Evolutionary conservation across 768 basidiomycete species (phyloP).

Genomic region (Porphyrellus cyaneotinctus): DNA sequence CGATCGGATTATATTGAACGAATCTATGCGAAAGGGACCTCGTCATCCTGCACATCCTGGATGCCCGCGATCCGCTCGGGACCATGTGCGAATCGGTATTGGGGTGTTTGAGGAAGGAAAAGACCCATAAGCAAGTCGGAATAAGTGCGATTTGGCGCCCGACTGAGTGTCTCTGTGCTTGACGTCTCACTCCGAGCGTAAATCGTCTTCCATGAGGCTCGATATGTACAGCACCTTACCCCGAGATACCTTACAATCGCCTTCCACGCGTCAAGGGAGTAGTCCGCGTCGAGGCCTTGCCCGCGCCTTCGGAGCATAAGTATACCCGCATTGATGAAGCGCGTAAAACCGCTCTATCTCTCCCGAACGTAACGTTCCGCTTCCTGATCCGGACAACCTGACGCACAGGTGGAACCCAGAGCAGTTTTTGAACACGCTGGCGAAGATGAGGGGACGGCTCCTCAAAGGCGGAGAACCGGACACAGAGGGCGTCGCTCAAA

Average conservation of each 20-base stretch:
- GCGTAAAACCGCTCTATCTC: slow-evolving; percentile 89
- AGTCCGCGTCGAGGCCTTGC: slow-evolving; percentile 90
- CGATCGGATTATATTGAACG: slow-evolving; percentile 84
- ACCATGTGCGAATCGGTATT: slow-evolving; percentile 94
- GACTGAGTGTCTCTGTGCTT: slow-evolving; percentile 57
- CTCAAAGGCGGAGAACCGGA: slow-evolving; percentile 95
- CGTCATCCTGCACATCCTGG: slow-evolving; percentile 90
- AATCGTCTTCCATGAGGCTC: slow-evolving; percentile 52
- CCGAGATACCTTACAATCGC: slow-evolving; percentile 95
- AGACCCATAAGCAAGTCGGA: slow-evolving; percentile 95
- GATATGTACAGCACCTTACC: slow-evolving; percentile 93
- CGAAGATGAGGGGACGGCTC: slow-evolving; percentile 86
- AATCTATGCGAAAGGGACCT: slow-evolving; percentile 93
- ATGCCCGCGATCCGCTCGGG: slow-evolving; percentile 93
- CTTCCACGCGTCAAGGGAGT: slow-evolving; percentile 98
- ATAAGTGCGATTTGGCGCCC: slow-evolving; percentile 98
- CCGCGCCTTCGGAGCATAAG: slow-evolving; percentile 90
- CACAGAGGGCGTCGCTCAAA: slow-evolving; percentile 87
- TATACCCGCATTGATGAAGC: slow-evolving; percentile 80
- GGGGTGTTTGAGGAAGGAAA: slow-evolving; percentile 92
- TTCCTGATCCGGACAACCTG: slow-evolving; percentile 54
- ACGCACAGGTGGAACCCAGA: slow-evolving; percentile 64
- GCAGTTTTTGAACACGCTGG: slow-evolving; percentile 77
- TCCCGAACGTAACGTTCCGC: slow-evolving; percentile 75
- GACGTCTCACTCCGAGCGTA: not conserved